Percentiles rank a stretch among this genome's conserved stretches.
These are phyloP conservation scores for Epichloe sibirici DNA, from an alignment of 2,329 filamentous ascomycete species.

Conservation along the genomic window DNA sequence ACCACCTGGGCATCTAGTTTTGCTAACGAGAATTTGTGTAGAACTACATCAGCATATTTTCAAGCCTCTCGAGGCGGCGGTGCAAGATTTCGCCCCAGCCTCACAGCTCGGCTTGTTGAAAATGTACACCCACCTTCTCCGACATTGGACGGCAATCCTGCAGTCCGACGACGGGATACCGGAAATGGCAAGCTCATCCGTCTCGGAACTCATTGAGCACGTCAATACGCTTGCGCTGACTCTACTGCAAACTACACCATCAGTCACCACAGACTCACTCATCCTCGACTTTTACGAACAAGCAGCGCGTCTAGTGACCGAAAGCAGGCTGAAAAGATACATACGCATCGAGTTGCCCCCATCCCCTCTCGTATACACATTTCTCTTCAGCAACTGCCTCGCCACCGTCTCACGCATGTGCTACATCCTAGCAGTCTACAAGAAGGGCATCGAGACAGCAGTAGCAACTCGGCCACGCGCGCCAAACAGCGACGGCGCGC, in stretches of 20 bases:
- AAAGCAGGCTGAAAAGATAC: slow-evolving; percentile 34
- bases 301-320: slow-evolving; percentile 42
- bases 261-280: slow-evolving; percentile 34
- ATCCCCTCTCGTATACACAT: slow-evolving; percentile 53
- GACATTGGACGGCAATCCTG: slow-evolving; percentile 41
- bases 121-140: slow-evolving; percentile 57
- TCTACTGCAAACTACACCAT: slow-evolving; percentile 40
- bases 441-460: slow-evolving; percentile 58
- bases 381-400: slow-evolving; percentile 54
- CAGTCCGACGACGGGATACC: slow-evolving; percentile 26
- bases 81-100: slow-evolving; percentile 34
- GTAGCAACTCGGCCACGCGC: slow-evolving; percentile 27
- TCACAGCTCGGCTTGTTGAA: slow-evolving; percentile 49
- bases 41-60: slow-evolving; percentile 40
- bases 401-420: slow-evolving; percentile 57
- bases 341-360: slow-evolving; percentile 59
- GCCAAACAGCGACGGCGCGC: slow-evolving; percentile 11
- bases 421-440: slow-evolving; percentile 58
- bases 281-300: slow-evolving; percentile 61
- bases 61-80: slow-evolving; percentile 35
- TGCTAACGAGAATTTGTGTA: slow-evolving; percentile 15
- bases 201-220: slow-evolving; percentile 33
- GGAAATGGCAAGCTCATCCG: slow-evolving; percentile 21
- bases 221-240: slow-evolving; percentile 46
- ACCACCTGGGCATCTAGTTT: background rate